Percentiles rank a stretch among this genome's conserved stretches.
Evolutionary conservation across 805 yeast species (phyloP).

Genomic region (Ogataea neopini): DNA sequence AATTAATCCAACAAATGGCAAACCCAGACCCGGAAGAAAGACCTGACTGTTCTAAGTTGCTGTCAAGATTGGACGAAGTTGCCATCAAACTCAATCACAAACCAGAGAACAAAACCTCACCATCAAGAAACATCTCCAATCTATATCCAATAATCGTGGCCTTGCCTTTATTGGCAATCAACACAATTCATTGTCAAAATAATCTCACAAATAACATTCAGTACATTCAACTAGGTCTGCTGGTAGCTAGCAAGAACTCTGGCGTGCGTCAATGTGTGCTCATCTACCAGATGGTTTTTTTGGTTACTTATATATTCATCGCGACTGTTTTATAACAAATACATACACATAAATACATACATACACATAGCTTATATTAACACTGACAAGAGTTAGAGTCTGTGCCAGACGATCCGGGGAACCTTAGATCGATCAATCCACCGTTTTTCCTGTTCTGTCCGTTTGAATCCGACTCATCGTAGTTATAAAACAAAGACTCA

Average conservation of each 20-base stretch:
- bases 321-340: not conserved
- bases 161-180: constrained; percentile 1
- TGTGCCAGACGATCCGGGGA: constrained; percentile 7
- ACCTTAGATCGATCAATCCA: constrained; percentile 29
- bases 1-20: constrained; percentile 23
- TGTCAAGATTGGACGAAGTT: constrained; percentile 28
- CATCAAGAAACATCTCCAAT: not conserved
- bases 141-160: not conserved
- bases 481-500: constrained; percentile 29
- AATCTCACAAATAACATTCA: constrained; percentile 6
- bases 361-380: constrained; percentile 5
- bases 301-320: not conserved
- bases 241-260: not conserved
- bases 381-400: constrained; percentile 25
- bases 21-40: constrained; percentile 40
- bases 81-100: constrained; percentile 6
- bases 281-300: not conserved
- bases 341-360: not conserved
- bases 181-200: not conserved
- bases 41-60: constrained; percentile 44
- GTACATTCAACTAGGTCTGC: constrained; percentile 10
- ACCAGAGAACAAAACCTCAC: not conserved
- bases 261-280: not conserved
- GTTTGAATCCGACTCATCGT: constrained; percentile 16
- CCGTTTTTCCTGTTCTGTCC: constrained; percentile 5